These are phyloP conservation scores for Nannochloropsis gaditana DNA, from an alignment of 108 stramenopile species.

Conservation along the genomic window DNA sequence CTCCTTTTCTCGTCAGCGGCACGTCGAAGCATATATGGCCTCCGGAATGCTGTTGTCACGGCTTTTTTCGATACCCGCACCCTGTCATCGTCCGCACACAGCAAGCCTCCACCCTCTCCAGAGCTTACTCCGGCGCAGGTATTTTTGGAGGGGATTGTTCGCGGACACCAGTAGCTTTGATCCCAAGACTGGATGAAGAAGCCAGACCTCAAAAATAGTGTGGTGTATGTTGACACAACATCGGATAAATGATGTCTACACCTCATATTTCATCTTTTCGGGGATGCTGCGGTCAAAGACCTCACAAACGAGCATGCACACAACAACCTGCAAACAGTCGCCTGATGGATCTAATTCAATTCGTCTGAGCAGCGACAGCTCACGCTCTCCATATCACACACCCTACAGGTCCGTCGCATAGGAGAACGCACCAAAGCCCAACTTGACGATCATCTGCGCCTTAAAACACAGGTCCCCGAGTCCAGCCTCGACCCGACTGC, in stretches of 20 bases:
- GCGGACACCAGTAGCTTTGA: too few relatives aligned
- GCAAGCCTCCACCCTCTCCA: neutral
- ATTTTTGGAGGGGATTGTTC: neutral
- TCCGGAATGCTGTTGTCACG: too few relatives aligned
- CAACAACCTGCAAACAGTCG: too few relatives aligned
- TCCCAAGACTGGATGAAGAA: too few relatives aligned
- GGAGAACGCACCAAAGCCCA: constrained; percentile 37
- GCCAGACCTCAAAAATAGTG: too few relatives aligned
- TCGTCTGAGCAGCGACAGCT: too few relatives aligned
- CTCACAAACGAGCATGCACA: too few relatives aligned
- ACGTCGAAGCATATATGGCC: neutral
- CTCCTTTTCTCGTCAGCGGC: neutral
- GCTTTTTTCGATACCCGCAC: neutral
- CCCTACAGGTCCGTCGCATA: constrained; percentile 30
- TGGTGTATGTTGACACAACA: too few relatives aligned
- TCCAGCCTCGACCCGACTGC: constrained; percentile 32
- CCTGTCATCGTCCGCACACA: neutral
- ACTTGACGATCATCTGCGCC: constrained; percentile 41
- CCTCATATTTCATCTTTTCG: too few relatives aligned
- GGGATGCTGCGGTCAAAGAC: too few relatives aligned
- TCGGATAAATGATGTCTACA: too few relatives aligned
- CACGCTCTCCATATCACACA: neutral
- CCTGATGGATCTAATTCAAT: too few relatives aligned
- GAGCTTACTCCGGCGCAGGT: neutral
- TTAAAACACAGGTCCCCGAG: constrained; percentile 42